Conservation (phyloP, 768 basidiomycete species). For the Ephemerocybe angulata region DNA sequence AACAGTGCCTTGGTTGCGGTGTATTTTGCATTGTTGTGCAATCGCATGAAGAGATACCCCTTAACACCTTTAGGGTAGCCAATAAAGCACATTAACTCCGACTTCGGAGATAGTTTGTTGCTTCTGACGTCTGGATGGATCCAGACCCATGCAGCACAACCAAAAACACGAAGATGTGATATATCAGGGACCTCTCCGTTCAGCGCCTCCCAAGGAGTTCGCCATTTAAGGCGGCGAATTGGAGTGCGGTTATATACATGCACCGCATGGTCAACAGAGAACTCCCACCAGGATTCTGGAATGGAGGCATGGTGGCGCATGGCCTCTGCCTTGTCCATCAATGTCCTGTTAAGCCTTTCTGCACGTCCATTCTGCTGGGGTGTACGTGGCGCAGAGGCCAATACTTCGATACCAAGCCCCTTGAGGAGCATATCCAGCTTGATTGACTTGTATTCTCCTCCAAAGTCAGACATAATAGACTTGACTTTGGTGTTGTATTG, state of each 20-base stretch:
- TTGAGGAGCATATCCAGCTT: neutral
- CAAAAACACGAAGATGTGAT: constrained; percentile 23
- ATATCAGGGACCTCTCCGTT: constrained; percentile 19
- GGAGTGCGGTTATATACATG: constrained; percentile 28
- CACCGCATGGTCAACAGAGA: constrained; percentile 17
- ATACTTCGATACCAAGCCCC: neutral
- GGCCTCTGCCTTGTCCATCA: constrained; percentile 9
- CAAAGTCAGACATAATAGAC: constrained; percentile 12
- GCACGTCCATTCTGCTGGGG: constrained; percentile 6
- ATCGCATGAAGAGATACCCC: neutral
- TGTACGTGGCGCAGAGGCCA: neutral
- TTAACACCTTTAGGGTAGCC: constrained; percentile 10
- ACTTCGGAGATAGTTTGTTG: constrained; percentile 19
- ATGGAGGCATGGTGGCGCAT: constrained; percentile 6
- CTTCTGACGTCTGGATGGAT: constrained; percentile 11
- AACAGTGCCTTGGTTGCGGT: neutral
- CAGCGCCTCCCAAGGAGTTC: constrained; percentile 23
- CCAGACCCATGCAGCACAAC: constrained; percentile 21
- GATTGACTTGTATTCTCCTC: constrained; percentile 12
- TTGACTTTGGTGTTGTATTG: constrained; percentile 6
- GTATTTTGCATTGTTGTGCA: neutral
- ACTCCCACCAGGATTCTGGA: constrained; percentile 9
- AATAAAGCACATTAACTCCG: constrained; percentile 18
- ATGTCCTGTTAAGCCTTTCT: constrained; percentile 7
- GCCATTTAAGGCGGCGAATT: constrained; percentile 17